Percentiles rank a stretch among this genome's conserved stretches.
Evolutionary conservation across 2,329 filamentous ascomycete species (phyloP).

Genomic region (Pseudogymnoascus sp.): DNA sequence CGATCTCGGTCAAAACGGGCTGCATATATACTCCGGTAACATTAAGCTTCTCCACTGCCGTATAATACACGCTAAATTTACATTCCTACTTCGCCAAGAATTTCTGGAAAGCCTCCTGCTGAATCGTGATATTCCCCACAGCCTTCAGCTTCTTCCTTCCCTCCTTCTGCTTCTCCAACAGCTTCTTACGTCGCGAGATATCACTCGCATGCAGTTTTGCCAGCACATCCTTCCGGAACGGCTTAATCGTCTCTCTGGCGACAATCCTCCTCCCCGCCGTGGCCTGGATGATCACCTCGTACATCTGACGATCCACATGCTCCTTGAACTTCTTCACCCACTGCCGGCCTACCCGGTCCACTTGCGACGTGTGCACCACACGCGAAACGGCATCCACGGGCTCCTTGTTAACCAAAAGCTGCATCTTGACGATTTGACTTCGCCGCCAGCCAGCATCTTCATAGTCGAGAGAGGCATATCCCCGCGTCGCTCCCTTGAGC

Average conservation of each 20-base stretch:
- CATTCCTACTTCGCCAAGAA: slow-evolving; percentile 68
- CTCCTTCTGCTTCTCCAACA: slow-evolving; percentile 95
- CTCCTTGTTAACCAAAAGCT: slow-evolving; percentile 85
- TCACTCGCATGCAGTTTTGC: slow-evolving; percentile 90
- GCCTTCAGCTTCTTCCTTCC: slow-evolving; percentile 79
- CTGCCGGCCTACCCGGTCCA: slow-evolving; percentile 67
- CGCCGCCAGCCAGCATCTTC: slow-evolving; percentile 85
- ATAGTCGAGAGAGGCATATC: slow-evolving; percentile 93
- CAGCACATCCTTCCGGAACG: slow-evolving; percentile 90
- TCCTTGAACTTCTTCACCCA: slow-evolving; percentile 98
- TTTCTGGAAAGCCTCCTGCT: slow-evolving; percentile 89
- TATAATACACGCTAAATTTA: background rate
- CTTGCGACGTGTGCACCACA: slow-evolving; percentile 75
- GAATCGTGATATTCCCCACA: slow-evolving; percentile 89
- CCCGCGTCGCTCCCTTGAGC: slow-evolving; percentile 86
- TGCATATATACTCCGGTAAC: background rate
- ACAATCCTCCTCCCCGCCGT: slow-evolving; percentile 74
- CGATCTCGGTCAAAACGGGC: background rate
- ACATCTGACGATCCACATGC: slow-evolving; percentile 94
- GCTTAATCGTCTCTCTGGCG: slow-evolving; percentile 89
- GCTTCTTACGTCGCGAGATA: slow-evolving; percentile 69
- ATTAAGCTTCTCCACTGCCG: background rate
- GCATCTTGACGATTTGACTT: slow-evolving; percentile 77
- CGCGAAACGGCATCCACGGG: slow-evolving; percentile 93
- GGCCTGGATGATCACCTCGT: slow-evolving; percentile 92